Evolutionary conservation across 2,329 filamentous ascomycete species (phyloP), one percentile per base, ranked within the genome.

Genomic region (Trichoderma sp.): DNA sequence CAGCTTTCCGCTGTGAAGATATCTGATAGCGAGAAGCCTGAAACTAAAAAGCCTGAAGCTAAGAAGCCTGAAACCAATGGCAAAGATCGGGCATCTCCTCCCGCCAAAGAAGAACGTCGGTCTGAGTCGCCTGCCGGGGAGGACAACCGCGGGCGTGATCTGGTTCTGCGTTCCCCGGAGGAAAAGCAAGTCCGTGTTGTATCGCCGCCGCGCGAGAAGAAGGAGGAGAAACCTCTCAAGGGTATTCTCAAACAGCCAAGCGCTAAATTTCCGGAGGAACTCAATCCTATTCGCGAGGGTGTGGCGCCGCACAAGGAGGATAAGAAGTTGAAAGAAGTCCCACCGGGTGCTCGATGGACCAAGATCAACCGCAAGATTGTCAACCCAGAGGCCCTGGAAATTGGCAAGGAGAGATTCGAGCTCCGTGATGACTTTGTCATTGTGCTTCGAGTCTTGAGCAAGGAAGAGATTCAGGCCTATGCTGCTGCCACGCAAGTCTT

Each of bases 361-460:
- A 97, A 95, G 81, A 94, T 98, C 75, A 92, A 91, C 76, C 89
- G 94, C 67, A 89, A 90, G 72, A 86, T 97, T 66, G 94, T 98
- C 73, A 97, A 96, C 73, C 93, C 94, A 0, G 91, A 94, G 72
- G 93, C 94, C 0, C 81, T 98, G 56, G 91, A 92, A 68, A 86
- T 92, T 70, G 91, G 92, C n/a, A 92, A 95, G 73, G 94, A 97
- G 80, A 86, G 94, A 34, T 98, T 91, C 72, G 94, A 98, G 79
- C 92, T 96, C 73, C 87, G 93, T n/a, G 87, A 93, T 69, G 93
- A 97, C 75, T 96, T 93, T 78, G 93, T 98, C 68, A 97, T 97
- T 77, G 93, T 97, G 2, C 83, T 98, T 67, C 86, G 94, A 67
- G 94, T 97, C 8, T 78, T 98, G 76, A 92, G 88, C 57, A 92